Evolutionary conservation across 805 yeast genomes (phyloP).

Genomic region (Myxozyma kluyveri): DNA sequence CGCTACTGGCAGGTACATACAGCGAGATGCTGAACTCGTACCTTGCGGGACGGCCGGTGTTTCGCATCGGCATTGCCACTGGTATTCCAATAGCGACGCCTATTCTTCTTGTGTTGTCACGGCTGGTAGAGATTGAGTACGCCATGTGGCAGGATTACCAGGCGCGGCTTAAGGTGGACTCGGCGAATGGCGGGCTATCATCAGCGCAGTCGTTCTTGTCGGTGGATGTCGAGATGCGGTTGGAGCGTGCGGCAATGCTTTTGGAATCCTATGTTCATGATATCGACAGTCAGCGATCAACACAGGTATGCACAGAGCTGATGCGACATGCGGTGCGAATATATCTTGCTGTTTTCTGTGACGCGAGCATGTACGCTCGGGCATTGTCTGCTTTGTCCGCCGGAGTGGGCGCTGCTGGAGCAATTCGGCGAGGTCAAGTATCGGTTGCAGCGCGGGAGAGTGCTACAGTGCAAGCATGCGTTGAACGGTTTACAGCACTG

Average conservation of each 20-base stretch:
- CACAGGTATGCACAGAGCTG: conserved; percentile 14
- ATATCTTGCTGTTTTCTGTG: conserved; percentile 10
- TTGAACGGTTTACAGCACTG: not conserved
- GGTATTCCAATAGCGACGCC: conserved; percentile 16
- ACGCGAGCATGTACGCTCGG: conserved; percentile 5
- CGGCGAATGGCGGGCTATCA: not conserved
- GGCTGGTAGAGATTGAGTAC: conserved; percentile 8
- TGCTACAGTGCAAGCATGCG: not conserved
- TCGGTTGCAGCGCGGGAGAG: conserved; percentile 8
- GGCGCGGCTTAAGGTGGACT: not conserved
- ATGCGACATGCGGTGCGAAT: conserved; percentile 11
- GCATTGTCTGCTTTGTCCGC: not conserved
- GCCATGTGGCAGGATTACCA: conserved; percentile 4
- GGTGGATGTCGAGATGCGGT: not conserved
- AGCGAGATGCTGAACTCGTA: conserved; percentile 9
- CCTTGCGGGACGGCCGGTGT: conserved; percentile 4
- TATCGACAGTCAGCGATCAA: conserved; percentile 4
- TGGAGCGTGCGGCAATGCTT: conserved; percentile 7
- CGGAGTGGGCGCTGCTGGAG: not conserved
- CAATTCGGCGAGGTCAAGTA: conserved; percentile 5
- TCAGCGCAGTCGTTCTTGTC: not conserved
- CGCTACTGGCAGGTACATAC: conserved; percentile 11
- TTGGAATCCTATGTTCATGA: conserved; percentile 2
- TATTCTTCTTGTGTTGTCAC: conserved; percentile 13
- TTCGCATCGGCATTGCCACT: conserved; percentile 12